Conservation (phyloP, 345 rosid species). For the Gossypium ekmanianum region DNA sequence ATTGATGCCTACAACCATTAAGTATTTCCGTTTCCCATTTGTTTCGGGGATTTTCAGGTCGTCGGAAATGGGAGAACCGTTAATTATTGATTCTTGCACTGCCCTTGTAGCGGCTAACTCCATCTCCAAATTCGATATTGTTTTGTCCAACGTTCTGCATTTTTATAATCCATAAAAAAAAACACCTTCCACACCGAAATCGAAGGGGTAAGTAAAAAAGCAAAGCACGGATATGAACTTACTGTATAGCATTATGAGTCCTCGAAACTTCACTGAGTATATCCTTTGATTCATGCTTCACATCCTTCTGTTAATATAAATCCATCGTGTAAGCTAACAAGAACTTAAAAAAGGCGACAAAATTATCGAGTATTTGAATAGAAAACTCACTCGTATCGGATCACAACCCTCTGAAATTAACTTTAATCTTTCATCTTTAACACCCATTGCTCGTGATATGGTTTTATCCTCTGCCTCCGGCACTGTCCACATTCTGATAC, state of each 20-base stretch:
- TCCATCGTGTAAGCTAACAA: neutral
- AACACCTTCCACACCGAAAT: constrained; percentile 5
- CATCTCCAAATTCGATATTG: constrained; percentile 74
- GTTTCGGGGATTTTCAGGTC: constrained; percentile 34
- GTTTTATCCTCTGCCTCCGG: constrained; percentile 75
- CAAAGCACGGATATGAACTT: constrained; percentile 6
- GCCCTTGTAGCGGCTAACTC: constrained; percentile 76
- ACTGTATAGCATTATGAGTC: constrained; percentile 67
- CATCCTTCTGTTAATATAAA: constrained; percentile 35
- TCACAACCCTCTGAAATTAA: constrained; percentile 71
- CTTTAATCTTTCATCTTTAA: constrained; percentile 48
- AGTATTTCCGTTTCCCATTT: constrained; percentile 45
- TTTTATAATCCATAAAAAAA: constrained; percentile 10
- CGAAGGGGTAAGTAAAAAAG: neutral
- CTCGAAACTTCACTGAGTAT: constrained; percentile 56
- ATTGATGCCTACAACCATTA: constrained; percentile 89
- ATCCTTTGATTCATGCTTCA: constrained; percentile 46
- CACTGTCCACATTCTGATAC: constrained; percentile 69
- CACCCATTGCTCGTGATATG: constrained; percentile 32
- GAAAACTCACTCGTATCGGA: constrained; percentile 50
- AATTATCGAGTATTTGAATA: neutral
- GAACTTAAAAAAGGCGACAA: neutral
- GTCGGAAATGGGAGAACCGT: constrained; percentile 58
- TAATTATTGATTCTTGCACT: constrained; percentile 55
- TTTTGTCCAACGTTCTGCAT: constrained; percentile 60